Evolutionary conservation across 345 rosid species (phyloP).

Genomic region (Microthlaspi erraticum): DNA sequence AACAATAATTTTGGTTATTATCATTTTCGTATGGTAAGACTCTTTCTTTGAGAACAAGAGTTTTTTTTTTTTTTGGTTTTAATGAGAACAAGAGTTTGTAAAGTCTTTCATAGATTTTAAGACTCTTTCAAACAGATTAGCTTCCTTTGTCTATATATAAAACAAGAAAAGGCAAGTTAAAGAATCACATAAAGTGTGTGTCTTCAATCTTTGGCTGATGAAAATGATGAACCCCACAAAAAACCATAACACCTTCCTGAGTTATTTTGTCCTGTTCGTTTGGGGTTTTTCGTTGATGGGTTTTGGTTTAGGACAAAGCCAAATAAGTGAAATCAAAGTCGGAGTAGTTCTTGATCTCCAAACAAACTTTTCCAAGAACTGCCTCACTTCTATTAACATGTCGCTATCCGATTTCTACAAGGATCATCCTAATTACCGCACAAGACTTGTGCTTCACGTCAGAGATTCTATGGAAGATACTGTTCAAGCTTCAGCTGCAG

Average conservation of each 20-base stretch:
- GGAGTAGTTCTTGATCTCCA: constrained; percentile 48
- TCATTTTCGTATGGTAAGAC: not conserved
- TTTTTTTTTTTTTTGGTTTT: not conserved
- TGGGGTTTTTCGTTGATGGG: constrained; percentile 6
- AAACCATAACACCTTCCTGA: not conserved
- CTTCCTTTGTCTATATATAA: not conserved
- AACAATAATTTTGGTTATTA: not conserved
- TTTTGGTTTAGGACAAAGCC: constrained; percentile 22
- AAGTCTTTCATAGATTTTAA: not conserved
- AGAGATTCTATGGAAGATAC: constrained; percentile 40
- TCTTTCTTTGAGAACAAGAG: not conserved
- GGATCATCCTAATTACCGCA: constrained; percentile 29
- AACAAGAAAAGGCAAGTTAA: not conserved
- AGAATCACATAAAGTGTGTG: not conserved
- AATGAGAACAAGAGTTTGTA: too few relatives aligned
- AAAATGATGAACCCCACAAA: constrained; percentile 9
- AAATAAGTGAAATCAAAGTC: constrained; percentile 28
- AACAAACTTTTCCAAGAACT: constrained; percentile 25
- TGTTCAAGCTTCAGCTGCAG: constrained; percentile 46
- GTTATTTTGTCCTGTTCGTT: constrained; percentile 13
- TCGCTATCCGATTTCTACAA: constrained; percentile 41
- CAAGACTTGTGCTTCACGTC: constrained; percentile 33
- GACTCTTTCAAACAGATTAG: not conserved
- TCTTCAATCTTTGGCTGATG: constrained; percentile 9
- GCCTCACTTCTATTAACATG: constrained; percentile 30